Evolutionary conservation across 768 basidiomycete genomes (phyloP), one percentile per base, ranked within the genome.

Genomic region (Termitomyces sp.): DNA sequence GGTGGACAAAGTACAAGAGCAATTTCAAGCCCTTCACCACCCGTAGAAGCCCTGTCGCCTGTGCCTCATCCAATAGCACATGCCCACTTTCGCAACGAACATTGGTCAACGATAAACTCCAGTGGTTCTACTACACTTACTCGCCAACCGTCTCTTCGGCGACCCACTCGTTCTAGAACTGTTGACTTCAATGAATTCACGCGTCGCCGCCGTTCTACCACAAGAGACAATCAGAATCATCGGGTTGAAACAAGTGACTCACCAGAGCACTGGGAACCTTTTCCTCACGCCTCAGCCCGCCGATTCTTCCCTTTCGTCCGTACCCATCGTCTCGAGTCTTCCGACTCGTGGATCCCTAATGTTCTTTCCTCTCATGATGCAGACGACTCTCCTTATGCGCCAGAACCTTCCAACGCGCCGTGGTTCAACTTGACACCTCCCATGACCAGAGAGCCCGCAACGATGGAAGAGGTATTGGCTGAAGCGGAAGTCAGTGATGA

Each of bases 121-220:
- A 47, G 68, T 41, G 51, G 66, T 7, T 60, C 68, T 2, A 57
- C 71, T 10, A 64, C 68, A 6, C 69, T 86, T 17, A 71, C 75
- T 17, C 82, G 87, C 35, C 84, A 85, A 58, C 69, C 81, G 0
- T 82, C 85, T 21, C 73, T 87, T 47, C 85, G 86, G 28, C 85
- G 86, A 23, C 75, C 82, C 1, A 63, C 72, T 33, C 74, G 78
- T 5, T 77, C 78, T 30, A 73, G 87, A 35, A 75, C 81, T 14
- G 75, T 81, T 14, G 87, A 90, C 60, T 89, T 91, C 67, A 84
- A 78, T 64, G 88, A 90, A 28, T 89, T 86, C 60, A 85, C 87
- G 0, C 68, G 80, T 23, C 83, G 82, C 12, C 82, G 88, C 31
- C 80, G 89, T 51, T 80, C 80, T 17, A 71, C 73, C 5, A 80